phyloP scores from a whole-genome alignment of 1,139 yeast genomes.

The Candida sp. region DNA sequence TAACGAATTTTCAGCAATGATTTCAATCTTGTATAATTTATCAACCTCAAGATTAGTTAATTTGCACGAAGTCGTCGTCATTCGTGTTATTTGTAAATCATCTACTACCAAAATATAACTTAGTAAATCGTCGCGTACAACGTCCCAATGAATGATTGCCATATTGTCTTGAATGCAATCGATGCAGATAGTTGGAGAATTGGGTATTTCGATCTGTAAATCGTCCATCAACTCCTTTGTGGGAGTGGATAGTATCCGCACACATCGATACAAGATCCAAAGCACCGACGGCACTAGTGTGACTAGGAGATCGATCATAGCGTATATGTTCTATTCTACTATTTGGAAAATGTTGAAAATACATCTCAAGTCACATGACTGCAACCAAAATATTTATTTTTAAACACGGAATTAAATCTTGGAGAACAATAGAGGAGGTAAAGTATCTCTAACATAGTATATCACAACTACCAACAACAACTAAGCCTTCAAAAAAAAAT shows the following conservation, averaged over 20 bases:
- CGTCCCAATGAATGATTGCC: constrained; percentile 43
- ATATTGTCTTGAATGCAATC: constrained; percentile 30
- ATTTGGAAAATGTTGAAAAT: not conserved
- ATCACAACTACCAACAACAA: too few species aligned
- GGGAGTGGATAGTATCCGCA: constrained; percentile 33
- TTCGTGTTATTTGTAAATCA: constrained; percentile 35
- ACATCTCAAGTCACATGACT: not conserved
- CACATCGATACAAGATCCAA: constrained; percentile 42
- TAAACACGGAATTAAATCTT: too few species aligned
- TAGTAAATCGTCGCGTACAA: constrained; percentile 28
- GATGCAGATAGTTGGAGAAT: constrained; percentile 36
- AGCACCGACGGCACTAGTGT: constrained; percentile 41
- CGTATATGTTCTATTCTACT: not conserved
- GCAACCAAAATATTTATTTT: too few species aligned
- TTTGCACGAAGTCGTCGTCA: constrained; percentile 36
- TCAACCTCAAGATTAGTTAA: constrained; percentile 28
- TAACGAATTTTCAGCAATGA: constrained; percentile 36
- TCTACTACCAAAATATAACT: constrained; percentile 35
- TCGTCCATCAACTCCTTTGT: constrained; percentile 33
- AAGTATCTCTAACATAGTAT: too few species aligned
- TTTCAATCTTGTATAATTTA: constrained; percentile 33
- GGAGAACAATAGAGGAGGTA: too few species aligned
- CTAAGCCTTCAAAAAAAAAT: too few species aligned
- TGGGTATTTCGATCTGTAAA: constrained; percentile 41
- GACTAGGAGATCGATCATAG: constrained; percentile 37